Conservation (phyloP, 2,329 filamentous ascomycete genomes). For the Neospermospora avenae region DNA sequence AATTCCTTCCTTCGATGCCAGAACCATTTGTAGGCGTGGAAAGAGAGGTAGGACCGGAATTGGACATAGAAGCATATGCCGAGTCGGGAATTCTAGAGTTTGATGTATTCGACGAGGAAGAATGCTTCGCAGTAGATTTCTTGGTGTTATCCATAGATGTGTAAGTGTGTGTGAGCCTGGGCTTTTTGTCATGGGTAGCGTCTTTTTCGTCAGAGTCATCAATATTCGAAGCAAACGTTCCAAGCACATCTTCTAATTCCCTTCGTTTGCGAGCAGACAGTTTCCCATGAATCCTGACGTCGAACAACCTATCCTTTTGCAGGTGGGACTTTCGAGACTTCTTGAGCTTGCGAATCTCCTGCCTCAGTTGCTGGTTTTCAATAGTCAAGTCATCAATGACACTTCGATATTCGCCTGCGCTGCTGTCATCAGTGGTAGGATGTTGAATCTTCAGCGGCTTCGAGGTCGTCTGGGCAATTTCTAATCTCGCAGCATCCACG, state of each 20-base stretch:
- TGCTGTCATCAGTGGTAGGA: slow-evolving; percentile 21
- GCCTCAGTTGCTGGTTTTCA: slow-evolving; percentile 76
- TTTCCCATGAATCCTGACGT: slow-evolving; percentile 70
- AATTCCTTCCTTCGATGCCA: not conserved
- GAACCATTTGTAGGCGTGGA: slow-evolving; percentile 6
- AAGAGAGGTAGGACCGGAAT: slow-evolving; percentile 38
- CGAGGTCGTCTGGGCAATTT: not conserved
- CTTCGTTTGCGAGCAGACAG: slow-evolving; percentile 69
- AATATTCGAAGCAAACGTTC: slow-evolving; percentile 65
- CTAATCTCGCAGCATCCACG: not conserved
- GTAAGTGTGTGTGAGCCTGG: slow-evolving; percentile 37
- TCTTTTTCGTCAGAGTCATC: slow-evolving; percentile 42
- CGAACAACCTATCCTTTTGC: slow-evolving; percentile 75
- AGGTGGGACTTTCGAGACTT: slow-evolving; percentile 63
- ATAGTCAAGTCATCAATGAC: slow-evolving; percentile 87
- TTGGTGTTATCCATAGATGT: slow-evolving; percentile 38
- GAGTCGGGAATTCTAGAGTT: slow-evolving; percentile 47
- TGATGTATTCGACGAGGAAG: slow-evolving; percentile 22
- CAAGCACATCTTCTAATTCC: slow-evolving; percentile 70
- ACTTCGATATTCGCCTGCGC: slow-evolving; percentile 69
- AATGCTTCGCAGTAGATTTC: slow-evolving; percentile 10
- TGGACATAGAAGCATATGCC: slow-evolving; percentile 64
- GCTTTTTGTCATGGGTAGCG: not conserved
- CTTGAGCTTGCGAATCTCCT: slow-evolving; percentile 65
- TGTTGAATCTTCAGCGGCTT: not conserved